These are phyloP conservation scores for Penicillium sclerotiorum DNA, from an alignment of 2,329 filamentous ascomycete species.

Conservation along the genomic window DNA sequence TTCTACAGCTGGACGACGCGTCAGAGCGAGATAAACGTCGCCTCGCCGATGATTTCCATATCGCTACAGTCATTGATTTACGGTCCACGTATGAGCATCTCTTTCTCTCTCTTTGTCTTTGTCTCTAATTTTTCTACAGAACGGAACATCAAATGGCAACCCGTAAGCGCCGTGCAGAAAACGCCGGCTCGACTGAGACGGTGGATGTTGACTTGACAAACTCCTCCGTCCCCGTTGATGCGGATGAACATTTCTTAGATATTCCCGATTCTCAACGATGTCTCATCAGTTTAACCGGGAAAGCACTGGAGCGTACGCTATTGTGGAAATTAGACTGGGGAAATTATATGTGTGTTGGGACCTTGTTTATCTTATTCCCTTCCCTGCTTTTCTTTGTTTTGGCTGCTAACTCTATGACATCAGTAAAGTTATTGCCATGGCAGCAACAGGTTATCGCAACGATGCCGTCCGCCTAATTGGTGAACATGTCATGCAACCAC, in stretches of 20 bases:
- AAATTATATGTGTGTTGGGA: conserved; percentile 65
- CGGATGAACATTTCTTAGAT: conserved; percentile 58
- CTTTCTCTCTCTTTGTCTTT: background rate
- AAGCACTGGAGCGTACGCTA: conserved; percentile 68
- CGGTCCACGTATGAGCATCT: conserved; percentile 64
- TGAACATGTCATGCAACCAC: conserved; percentile 69
- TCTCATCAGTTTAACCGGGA: conserved; percentile 74
- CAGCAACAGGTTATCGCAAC: conserved; percentile 67
- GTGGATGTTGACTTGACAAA: conserved; percentile 14
- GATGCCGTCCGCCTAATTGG: conserved; percentile 71
- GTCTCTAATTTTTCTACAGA: conserved; percentile 47
- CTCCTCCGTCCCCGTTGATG: conserved; percentile 51
- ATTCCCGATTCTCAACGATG: conserved; percentile 67
- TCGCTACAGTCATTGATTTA: conserved; percentile 77
- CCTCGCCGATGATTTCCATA: conserved; percentile 62
- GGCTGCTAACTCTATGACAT: background rate
- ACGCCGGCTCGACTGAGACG: conserved; percentile 27
- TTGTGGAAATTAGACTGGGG: conserved; percentile 69
- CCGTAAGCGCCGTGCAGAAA: conserved; percentile 58
- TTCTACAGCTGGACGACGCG: conserved; percentile 64
- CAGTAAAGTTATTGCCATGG: conserved; percentile 64
- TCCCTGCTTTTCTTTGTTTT: background rate
- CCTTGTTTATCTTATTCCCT: conserved; percentile 7
- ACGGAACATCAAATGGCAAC: conserved; percentile 73
- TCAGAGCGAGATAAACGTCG: conserved; percentile 64